Evolutionary conservation across 2,329 filamentous ascomycete species (phyloP), one percentile per base, ranked within the genome.

Genomic region (Fusarium sp.): DNA sequence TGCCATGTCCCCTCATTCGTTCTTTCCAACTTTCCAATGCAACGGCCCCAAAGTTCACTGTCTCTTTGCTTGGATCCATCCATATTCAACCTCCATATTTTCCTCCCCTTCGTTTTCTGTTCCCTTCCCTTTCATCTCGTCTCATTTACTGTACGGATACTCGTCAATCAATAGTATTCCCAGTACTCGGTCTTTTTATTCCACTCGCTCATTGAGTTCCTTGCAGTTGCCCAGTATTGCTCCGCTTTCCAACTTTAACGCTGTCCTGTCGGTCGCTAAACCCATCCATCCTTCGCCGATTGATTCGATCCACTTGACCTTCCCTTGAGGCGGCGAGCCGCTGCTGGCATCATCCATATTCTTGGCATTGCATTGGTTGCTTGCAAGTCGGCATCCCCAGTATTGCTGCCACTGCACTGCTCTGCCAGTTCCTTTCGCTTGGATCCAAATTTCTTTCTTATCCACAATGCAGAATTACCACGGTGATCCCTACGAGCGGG

Each of bases 401-500:
- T 64, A 57, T 63, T 44, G 43, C 59, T 61, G 24, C 30, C 45
- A 38, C 18, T 63, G 38, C 45, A 38, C 18, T 63, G 44, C 59
- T 44, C 27, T 63, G 46, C 56, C 49, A 40, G 22, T 43, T 43
- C 54, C 61, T 59, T 61, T 66, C 50, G 49, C 59, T 53, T 49
- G 67, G 56, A 56, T 62, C 57, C 67, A 66, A 46, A 70, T 51
- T 50, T 43, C 51, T 44, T 50, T 57, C 29, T 38, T 55, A 67
- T 49, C 67, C 72, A 61, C 55, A 68, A 81, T 81, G 80, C 74
- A 77, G 71, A 75, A 76, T 61, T 77, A 79, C 74, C 67, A 64
- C 22, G 70, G 75, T 51, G 77, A 80, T 63, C 75, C 75, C 32
- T 78, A 77, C 65, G 80, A 81, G 75, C 78, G 78, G 71, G 77